A percentile compares a stretch with the other conserved stretches of the same genome.
These are phyloP conservation scores for Penicillium sp. DNA, from an alignment of 2,329 filamentous ascomycete species.

Conservation along the genomic window DNA sequence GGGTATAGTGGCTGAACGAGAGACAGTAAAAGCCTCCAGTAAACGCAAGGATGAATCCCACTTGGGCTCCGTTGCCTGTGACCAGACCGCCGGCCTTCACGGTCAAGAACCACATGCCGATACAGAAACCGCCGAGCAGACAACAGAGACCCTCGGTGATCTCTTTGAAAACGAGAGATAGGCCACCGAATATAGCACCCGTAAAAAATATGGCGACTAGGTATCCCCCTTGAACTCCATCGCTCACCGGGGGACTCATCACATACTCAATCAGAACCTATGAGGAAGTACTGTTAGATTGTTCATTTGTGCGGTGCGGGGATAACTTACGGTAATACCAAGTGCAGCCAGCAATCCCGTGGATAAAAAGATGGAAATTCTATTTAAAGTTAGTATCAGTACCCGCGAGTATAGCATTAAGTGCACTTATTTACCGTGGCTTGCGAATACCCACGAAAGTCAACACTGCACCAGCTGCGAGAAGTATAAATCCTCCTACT, in stretches of 20 bases:
- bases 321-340: slow-evolving; percentile 60
- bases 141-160: slow-evolving; percentile 83
- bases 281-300: background rate
- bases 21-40: slow-evolving; percentile 67
- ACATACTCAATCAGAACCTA: slow-evolving; percentile 80
- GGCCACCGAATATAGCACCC: slow-evolving; percentile 69
- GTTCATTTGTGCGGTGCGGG: background rate
- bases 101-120: slow-evolving; percentile 88
- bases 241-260: slow-evolving; percentile 72
- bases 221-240: slow-evolving; percentile 81
- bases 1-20: slow-evolving; percentile 75
- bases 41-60: slow-evolving; percentile 73
- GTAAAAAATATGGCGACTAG: slow-evolving; percentile 74
- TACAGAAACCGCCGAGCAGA: slow-evolving; percentile 78
- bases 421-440: slow-evolving; percentile 50
- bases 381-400: slow-evolving; percentile 25
- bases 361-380: slow-evolving; percentile 75
- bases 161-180: slow-evolving; percentile 77
- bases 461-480: slow-evolving; percentile 70
- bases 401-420: background rate
- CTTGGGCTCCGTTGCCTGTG: slow-evolving; percentile 59
- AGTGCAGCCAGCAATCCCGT: slow-evolving; percentile 71
- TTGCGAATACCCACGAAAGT: slow-evolving; percentile 80
- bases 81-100: slow-evolving; percentile 75
- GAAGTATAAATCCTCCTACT: slow-evolving; percentile 73